Evolutionary conservation across 148 eudicot genomes (phyloP), one percentile per base, ranked within the genome.

Genomic region (Rhododendron ovatum): DNA sequence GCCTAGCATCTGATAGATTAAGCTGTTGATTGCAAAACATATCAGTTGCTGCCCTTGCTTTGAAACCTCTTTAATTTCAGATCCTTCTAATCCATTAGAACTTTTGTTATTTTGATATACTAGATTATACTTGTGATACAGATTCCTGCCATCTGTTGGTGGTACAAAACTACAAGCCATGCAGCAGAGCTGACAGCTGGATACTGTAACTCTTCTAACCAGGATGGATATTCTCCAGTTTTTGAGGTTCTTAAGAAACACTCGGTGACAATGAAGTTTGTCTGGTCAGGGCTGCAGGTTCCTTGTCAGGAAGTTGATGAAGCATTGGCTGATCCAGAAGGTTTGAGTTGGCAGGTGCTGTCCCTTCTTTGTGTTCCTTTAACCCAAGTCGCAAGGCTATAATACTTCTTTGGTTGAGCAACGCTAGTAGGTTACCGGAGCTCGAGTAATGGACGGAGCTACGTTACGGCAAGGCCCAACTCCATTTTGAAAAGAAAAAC

Each of bases 141-240:
- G 96, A 88, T 94, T 85, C 94, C 96, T 20, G 91, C 93, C 26
- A 67, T 93, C 20, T 89, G 92, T 90, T 94, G 95, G 95, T 94
- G 95, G 96, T 93, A 93, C 90, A 93, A 88, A 79, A 87, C 95
- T 55, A 82, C 89, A 80, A 93, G 94, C 90, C 96, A 94, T 88
- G 95, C 96, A 63, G 93, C 96, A 48, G 96, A 94, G 85, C 93
- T 94, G 78, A 92, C 93, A 11, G 93, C 96, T 82, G 96, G 96
- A 41, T 94, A 87, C 74, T 90, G 91, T 82, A 94, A 93, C 87
- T 89, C 97, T 69, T 73, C 89, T 24, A 91, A 92, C 88, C 90
- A 80, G 85, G 94, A 94, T 83, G 98, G 98, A 12, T 93, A 93
- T 84, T 87, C 92, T 53, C 88, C 88, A 35, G 85, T 93, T 75